A percentile compares a stretch with the other conserved stretches of the same genome.
Evolutionary conservation across 1,284 basidiomycete species (phyloP).

Genomic region (Cutaneotrichosporon arboriforme): DNA sequence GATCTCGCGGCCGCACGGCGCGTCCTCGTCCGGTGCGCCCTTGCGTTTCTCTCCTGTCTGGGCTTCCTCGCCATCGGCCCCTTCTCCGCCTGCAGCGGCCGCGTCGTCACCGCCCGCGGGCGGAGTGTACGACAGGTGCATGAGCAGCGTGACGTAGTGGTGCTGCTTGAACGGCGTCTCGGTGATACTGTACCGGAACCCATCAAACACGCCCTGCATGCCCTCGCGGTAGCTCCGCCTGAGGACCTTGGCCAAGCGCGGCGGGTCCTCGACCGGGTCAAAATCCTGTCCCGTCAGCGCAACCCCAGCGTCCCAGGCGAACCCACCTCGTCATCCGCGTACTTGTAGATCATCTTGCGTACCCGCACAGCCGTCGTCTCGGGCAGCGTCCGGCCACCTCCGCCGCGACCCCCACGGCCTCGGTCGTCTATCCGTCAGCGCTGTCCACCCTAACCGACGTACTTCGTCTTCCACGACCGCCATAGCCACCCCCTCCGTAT

Average conservation of each 20-base stretch:
- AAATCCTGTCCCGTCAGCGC: conserved; percentile 23
- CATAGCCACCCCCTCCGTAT: conserved; percentile 1
- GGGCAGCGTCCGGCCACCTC: conserved; percentile 25
- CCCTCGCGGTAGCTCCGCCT: conserved; percentile 60
- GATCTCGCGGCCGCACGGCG: conserved; percentile 64
- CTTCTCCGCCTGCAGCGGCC: conserved; percentile 28
- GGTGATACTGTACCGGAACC: conserved; percentile 69
- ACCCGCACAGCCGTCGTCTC: conserved; percentile 70
- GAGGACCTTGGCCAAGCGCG: conserved; percentile 64
- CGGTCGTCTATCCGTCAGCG: conserved; percentile 20
- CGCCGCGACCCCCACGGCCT: conserved; percentile 22
- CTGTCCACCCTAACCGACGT: conserved; percentile 5
- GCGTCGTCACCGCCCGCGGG: conserved; percentile 17
- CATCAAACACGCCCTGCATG: conserved; percentile 57
- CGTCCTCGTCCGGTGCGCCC: conserved; percentile 29
- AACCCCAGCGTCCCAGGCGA: background rate
- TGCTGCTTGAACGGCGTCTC: conserved; percentile 90
- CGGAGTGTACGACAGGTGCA: conserved; percentile 56
- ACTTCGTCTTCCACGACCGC: conserved; percentile 25
- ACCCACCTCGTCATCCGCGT: conserved; percentile 74
- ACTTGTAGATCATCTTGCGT: conserved; percentile 63
- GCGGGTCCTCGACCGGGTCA: conserved; percentile 57
- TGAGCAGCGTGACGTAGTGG: conserved; percentile 75
- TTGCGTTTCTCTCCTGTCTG: conserved; percentile 35
- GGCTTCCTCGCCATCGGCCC: conserved; percentile 42